Percentiles rank a stretch among this genome's conserved stretches.
Evolutionary conservation across 2,329 filamentous ascomycete species (phyloP).

Genomic region (Talaromyces amestolkiae): DNA sequence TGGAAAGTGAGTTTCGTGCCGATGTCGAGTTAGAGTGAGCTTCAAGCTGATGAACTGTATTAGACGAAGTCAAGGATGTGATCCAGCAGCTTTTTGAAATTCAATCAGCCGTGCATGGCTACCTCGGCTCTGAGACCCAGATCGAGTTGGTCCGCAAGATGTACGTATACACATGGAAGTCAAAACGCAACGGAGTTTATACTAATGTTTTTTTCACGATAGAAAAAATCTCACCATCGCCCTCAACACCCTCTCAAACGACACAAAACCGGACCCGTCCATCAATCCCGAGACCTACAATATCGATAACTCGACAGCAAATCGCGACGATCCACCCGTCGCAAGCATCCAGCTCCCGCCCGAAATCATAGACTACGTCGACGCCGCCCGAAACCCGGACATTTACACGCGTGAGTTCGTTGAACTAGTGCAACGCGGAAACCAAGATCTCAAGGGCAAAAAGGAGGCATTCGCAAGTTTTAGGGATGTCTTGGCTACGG

Average conservation of each 20-base stretch:
- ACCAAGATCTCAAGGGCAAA: conserved; percentile 62
- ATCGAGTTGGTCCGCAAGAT: conserved; percentile 59
- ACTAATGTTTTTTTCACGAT: not conserved
- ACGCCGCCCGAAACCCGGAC: conserved; percentile 62
- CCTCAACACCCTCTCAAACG: conserved; percentile 51
- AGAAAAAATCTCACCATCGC: conserved; percentile 54
- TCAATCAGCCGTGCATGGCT: conserved; percentile 58
- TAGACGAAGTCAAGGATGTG: conserved; percentile 58
- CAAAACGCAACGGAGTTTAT: not conserved
- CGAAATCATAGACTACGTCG: conserved; percentile 63
- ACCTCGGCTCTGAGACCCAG: conserved; percentile 57
- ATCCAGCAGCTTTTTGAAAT: conserved; percentile 63
- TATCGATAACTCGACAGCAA: not conserved
- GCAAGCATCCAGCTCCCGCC: conserved; percentile 56
- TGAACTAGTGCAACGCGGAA: conserved; percentile 61
- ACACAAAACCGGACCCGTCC: conserved; percentile 32
- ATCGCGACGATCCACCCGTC: conserved; percentile 36
- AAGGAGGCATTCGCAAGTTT: conserved; percentile 59
- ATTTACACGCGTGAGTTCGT: conserved; percentile 67
- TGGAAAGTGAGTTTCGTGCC: conserved; percentile 32
- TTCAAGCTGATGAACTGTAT: not conserved
- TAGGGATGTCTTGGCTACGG: conserved; percentile 57
- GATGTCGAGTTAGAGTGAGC: conserved; percentile 26
- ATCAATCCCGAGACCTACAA: conserved; percentile 10
- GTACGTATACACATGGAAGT: conserved; percentile 33